Evolutionary conservation across 257 asterid genomes (phyloP).

Genomic region (Schizonepeta tenuifolia): DNA sequence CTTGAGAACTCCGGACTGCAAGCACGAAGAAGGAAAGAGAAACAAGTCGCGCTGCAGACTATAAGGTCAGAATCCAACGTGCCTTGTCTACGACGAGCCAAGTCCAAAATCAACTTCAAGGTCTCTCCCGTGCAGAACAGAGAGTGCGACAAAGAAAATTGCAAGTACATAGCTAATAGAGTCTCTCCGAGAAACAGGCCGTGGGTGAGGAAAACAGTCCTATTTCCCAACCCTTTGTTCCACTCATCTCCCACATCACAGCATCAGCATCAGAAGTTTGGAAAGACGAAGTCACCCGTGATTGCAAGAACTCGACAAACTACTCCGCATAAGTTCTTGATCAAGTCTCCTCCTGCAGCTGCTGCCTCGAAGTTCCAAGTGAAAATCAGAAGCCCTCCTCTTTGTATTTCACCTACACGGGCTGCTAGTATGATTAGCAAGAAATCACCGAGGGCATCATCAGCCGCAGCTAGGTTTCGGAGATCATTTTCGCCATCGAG

Average conservation of each 20-base stretch:
- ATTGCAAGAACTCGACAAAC: conserved; percentile 43
- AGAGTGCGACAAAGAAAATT: conserved; percentile 65
- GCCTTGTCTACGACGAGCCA: conserved; percentile 56
- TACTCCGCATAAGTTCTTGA: conserved; percentile 81
- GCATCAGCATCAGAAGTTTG: conserved; percentile 48
- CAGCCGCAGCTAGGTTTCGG: conserved; percentile 29
- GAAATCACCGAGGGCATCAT: conserved; percentile 45
- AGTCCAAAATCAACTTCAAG: conserved; percentile 82
- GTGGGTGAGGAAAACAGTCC: conserved; percentile 82
- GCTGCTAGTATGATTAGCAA: conserved; percentile 46
- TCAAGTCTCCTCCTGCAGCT: conserved; percentile 60
- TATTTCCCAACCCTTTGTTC: conserved; percentile 83
- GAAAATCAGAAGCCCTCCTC: conserved; percentile 50
- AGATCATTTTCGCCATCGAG: conserved; percentile 45
- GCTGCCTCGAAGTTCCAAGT: conserved; percentile 40
- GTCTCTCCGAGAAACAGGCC: conserved; percentile 87
- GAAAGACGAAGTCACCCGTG: conserved; percentile 67
- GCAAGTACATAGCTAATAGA: conserved; percentile 70
- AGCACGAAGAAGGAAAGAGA: conserved; percentile 71
- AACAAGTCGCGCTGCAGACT: conserved; percentile 49
- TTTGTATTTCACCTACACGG: conserved; percentile 60
- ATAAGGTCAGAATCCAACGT: conserved; percentile 45
- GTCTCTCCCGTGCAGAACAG: conserved; percentile 52
- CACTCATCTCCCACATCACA: conserved; percentile 62
- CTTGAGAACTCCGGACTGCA: conserved; percentile 50